Base-by-base conservation (phyloP, 176 grass and related monocot species). In the Carex littledalei region DNA sequence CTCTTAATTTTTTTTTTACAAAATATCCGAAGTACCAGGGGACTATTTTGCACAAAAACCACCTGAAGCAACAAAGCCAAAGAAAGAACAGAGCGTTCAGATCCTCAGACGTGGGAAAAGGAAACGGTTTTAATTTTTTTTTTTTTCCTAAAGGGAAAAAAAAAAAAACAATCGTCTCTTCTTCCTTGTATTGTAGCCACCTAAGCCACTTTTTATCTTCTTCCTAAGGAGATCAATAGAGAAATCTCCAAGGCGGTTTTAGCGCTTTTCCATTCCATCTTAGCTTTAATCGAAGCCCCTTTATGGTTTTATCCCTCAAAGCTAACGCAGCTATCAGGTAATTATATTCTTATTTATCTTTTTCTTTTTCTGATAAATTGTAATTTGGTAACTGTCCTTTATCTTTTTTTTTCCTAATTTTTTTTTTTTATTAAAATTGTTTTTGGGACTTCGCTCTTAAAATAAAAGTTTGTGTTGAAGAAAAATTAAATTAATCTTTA, bases 51-150 rank as follows among this genome's bases (percentile, higher is more conserved):
- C 21, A 83, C 22, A 83, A 53, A 83, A 21, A 67, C 52, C 8
- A 83, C 39, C 34, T 45, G 61, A 29, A 68, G 24, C 9, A 49
- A 29, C 37, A 45, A 54, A 83, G 60, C 24, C 21, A 68, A 22
- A 65, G 0, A 83, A 43, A 65, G 0, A 63, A 62, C 14, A 81
- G 24, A 65, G 39, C 6, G 8, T 77, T 77, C 4, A 63, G 59
- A 39, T 49, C 43, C 34, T 52, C 35, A 64, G 60, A 83, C 39
- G 20, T 66, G 62, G 37, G 63, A 67, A 83, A 29, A 50, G 59
- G 80, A 82, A 62, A 52, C 60, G 80, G 80, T 67, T 83, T 53
- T 83, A 49, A 15, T 67, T 83, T 83, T 67, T 67, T 67, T 67
- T 82, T 68, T 54, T 63, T 67, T 55, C 31, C 41, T 39, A 50